Evolutionary conservation across 1,284 basidiomycete species (phyloP), one percentile per base, ranked within the genome.

Genomic region (Leccinum brunneo-olivaceum): DNA sequence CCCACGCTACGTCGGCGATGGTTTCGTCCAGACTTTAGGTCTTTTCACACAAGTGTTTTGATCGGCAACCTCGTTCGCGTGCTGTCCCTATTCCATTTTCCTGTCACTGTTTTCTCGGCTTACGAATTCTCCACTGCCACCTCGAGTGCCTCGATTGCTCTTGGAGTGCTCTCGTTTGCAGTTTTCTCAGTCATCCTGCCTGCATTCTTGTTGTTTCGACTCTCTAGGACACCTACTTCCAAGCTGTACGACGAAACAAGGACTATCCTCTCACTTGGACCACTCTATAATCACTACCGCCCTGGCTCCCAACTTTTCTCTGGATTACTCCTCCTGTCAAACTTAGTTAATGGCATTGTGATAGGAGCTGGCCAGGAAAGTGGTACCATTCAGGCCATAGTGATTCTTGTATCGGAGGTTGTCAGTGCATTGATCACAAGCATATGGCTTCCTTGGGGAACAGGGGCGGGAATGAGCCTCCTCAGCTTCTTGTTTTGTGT

Each of bases 401-500:
- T 97, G 43, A 81, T 98, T 50, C 71, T 95, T 15, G 75, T 94
- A 12, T 77, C 90, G 21, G 92, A 96, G 61, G 82, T 96, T 14
- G 72, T 74, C 24, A 79, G 84, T 33, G 86, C 91, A 5, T 70
- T 95, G 42, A 77, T 89, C 24, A 95, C 92, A 32, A 91, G 87
- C 47, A 72, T 96, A 32, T 96, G 92, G 91, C 74, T 94, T 46
- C 93, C 94, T 14, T 98, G 94, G 94, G 92, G 90, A 32, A 86
- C 89, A 43, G 93, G 94, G 3, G 92, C 94, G 1, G 89, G 90
- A 52, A 97, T 97, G 94, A 94, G 92, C 12, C 76, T 90, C 16
- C 82, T 93, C 47, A 90, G 88, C 62, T 95, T 96, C 68, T 70
- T 96, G 55, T 84, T 94, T 52, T 92, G 89, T 48, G 88, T 96